Percentiles rank a stretch among this genome's conserved stretches.
phyloP scores from a whole-genome alignment of 176 grass and related monocot species.

The Carex kokanica region DNA sequence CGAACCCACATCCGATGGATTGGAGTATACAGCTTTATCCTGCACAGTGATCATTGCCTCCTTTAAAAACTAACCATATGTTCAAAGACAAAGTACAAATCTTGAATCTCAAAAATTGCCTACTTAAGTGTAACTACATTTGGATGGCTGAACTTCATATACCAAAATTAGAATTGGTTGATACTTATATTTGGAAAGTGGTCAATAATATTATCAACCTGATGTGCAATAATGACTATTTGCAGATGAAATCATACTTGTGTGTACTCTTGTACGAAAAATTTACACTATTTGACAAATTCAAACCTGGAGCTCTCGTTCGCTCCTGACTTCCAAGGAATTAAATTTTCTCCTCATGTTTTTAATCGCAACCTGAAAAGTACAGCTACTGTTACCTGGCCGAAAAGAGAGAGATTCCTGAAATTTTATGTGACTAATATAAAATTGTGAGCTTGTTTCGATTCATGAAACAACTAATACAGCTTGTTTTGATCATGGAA shows the following conservation, averaged over 20 bases:
- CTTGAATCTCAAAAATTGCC: conserved; percentile 70
- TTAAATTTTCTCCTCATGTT: conserved; percentile 95
- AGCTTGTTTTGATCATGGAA: too few relatives aligned
- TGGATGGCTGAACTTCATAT: conserved; percentile 34
- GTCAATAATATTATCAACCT: too few relatives aligned
- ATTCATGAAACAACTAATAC: background rate
- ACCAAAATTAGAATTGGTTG: too few relatives aligned
- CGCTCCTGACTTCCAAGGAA: conserved; percentile 57
- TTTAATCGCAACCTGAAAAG: conserved; percentile 81
- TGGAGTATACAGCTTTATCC: too few relatives aligned
- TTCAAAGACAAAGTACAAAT: conserved; percentile 94
- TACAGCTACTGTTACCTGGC: background rate
- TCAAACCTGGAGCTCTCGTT: conserved; percentile 79
- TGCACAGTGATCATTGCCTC: too few relatives aligned
- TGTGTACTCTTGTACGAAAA: too few relatives aligned
- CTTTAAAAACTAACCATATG: conserved; percentile 49
- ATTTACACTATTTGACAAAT: background rate
- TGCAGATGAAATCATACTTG: too few relatives aligned
- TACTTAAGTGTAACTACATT: conserved; percentile 84
- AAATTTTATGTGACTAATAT: conserved; percentile 4
- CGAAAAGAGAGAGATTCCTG: background rate
- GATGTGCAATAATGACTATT: too few relatives aligned
- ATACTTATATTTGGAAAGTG: too few relatives aligned
- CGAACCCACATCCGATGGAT: too few relatives aligned
- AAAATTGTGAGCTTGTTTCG: background rate